These are phyloP conservation scores for Lactifluus volemus DNA, from an alignment of 768 basidiomycete species.

Conservation along the genomic window DNA sequence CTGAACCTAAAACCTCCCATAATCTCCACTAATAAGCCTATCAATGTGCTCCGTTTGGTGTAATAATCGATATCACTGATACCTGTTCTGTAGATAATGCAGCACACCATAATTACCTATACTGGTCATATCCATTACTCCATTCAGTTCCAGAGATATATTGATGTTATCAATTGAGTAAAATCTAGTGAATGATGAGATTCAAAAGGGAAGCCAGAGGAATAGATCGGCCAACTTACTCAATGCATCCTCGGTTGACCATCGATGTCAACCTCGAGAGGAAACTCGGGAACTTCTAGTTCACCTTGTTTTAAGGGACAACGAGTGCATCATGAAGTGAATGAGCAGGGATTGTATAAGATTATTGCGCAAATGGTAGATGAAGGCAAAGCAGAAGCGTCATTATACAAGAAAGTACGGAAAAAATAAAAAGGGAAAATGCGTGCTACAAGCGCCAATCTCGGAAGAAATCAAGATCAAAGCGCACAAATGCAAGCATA, in stretches of 20 bases:
- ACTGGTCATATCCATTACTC: not conserved
- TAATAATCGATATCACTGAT: not conserved
- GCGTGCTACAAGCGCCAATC: conserved; percentile 53
- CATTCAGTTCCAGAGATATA: not conserved
- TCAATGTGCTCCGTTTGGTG: not conserved
- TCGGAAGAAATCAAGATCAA: conserved; percentile 60
- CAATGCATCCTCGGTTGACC: too few species aligned
- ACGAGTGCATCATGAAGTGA: not conserved
- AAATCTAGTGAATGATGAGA: not conserved
- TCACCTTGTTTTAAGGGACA: too few species aligned
- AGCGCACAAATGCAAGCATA: conserved; percentile 62
- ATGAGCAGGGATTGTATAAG: not conserved
- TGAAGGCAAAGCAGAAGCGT: not conserved
- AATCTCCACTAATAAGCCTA: not conserved
- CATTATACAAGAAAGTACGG: not conserved
- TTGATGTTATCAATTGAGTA: not conserved
- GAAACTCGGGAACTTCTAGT: too few species aligned
- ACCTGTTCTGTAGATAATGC: too few species aligned
- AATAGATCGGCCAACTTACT: too few species aligned
- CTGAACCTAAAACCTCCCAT: too few species aligned
- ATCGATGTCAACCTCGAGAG: too few species aligned
- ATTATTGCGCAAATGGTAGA: not conserved
- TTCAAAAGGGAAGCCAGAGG: not conserved
- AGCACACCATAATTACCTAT: not conserved
- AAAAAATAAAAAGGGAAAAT: not conserved